Conservation (phyloP, 1,284 basidiomycete species). For the Tilletia horrida region DNA sequence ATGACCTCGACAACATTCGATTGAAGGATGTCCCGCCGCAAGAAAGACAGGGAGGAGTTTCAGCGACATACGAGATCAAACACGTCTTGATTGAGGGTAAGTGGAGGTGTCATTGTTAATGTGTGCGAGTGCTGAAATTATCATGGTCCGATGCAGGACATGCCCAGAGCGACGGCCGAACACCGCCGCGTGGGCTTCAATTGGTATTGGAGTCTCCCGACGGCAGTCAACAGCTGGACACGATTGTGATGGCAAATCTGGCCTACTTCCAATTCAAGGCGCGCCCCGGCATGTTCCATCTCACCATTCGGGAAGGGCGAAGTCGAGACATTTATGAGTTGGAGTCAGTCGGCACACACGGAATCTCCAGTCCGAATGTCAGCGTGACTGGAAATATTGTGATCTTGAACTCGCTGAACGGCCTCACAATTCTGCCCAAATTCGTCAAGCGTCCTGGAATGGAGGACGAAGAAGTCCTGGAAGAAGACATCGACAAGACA, state of each 20-base stretch:
- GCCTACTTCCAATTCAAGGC: constrained; percentile 96
- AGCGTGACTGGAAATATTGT: constrained; percentile 56
- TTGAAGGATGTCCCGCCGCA: constrained; percentile 65
- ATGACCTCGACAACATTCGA: constrained; percentile 94
- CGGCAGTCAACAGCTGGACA: constrained; percentile 39
- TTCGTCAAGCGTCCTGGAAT: constrained; percentile 70
- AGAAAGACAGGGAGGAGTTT: constrained; percentile 62
- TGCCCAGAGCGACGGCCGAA: constrained; percentile 67
- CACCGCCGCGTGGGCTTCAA: constrained; percentile 69
- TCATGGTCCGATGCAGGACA: constrained; percentile 64
- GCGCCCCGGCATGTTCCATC: constrained; percentile 77
- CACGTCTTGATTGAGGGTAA: constrained; percentile 91
- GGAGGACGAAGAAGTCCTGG: constrained; percentile 76
- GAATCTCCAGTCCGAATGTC: constrained; percentile 73
- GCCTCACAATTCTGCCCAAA: constrained; percentile 79
- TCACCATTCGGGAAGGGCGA: constrained; percentile 76
- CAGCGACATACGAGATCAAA: constrained; percentile 80
- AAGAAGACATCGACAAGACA: constrained; percentile 56
- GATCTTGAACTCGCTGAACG: constrained; percentile 75
- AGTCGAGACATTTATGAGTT: constrained; percentile 77
- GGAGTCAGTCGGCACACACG: constrained; percentile 69
- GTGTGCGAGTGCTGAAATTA: not conserved
- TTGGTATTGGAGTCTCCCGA: constrained; percentile 44
- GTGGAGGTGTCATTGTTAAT: not conserved
- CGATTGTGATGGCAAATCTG: constrained; percentile 80